Evolutionary conservation across 2,329 filamentous ascomycete species (phyloP).

Genomic region (Calonectria naviculata): DNA sequence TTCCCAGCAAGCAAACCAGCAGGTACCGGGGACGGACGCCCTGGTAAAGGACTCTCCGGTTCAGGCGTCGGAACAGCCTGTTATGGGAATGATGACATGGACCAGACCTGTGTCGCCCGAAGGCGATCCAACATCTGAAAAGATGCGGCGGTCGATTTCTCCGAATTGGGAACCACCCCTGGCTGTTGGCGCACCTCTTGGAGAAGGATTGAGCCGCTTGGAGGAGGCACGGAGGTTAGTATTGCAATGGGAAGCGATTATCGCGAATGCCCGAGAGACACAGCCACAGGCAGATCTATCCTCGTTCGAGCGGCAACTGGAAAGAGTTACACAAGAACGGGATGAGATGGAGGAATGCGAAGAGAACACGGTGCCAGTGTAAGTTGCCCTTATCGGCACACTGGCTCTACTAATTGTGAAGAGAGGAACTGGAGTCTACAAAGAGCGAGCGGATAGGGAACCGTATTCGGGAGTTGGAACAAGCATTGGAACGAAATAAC

Average conservation of each 20-base stretch:
- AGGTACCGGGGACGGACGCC: neutral
- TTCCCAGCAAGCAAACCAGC: constrained; percentile 15
- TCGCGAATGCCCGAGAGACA: constrained; percentile 28
- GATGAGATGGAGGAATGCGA: constrained; percentile 34
- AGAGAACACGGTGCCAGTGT: constrained; percentile 36
- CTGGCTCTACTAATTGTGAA: constrained; percentile 18
- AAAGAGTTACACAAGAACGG: constrained; percentile 20
- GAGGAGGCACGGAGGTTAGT: constrained; percentile 36
- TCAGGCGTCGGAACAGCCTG: neutral
- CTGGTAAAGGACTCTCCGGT: neutral
- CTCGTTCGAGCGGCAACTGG: constrained; percentile 28
- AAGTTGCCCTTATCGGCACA: neutral
- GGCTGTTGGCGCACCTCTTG: constrained; percentile 34
- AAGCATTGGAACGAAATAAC: constrained; percentile 16
- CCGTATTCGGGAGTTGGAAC: constrained; percentile 18
- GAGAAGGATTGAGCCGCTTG: constrained; percentile 34
- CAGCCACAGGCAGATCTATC: constrained; percentile 36
- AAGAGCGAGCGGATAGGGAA: constrained; percentile 27
- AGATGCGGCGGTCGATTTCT: constrained; percentile 17
- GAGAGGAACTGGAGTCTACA: constrained; percentile 37
- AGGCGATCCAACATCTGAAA: neutral
- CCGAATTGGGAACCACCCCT: constrained; percentile 36
- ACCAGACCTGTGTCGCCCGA: neutral
- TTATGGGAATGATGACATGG: neutral
- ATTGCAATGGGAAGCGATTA: constrained; percentile 39